phyloP scores from a whole-genome alignment of 495 filamentous ascomycete genomes.

The Lophiotrema nucula region DNA sequence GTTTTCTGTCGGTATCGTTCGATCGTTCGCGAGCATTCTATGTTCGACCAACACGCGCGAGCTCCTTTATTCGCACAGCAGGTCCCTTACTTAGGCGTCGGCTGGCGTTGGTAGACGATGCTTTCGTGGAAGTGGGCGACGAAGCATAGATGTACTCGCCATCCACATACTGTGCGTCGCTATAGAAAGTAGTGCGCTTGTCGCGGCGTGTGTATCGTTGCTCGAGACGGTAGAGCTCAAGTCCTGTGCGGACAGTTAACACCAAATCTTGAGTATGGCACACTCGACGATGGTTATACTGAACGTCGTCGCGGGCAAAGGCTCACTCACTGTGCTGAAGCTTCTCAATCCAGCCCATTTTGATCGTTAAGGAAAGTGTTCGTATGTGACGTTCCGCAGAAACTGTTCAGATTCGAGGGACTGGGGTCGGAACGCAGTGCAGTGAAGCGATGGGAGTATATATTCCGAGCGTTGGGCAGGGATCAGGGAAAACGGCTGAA shows the following conservation, averaged over 20 bases:
- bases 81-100: constrained; percentile 24
- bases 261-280: too few species aligned
- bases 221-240: constrained; percentile 89
- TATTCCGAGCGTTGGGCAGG: constrained; percentile 2
- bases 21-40: background rate
- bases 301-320: background rate
- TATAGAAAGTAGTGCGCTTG: constrained; percentile 80
- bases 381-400: background rate
- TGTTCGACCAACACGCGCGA: constrained; percentile 12
- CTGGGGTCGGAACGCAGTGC: constrained; percentile 4
- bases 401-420: background rate
- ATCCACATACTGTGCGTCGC: constrained; percentile 83
- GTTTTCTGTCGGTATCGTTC: background rate
- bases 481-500: constrained; percentile 21
- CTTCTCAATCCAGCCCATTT: constrained; percentile 35
- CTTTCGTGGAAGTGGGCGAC: constrained; percentile 32
- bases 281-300: background rate
- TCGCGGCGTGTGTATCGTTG: constrained; percentile 86
- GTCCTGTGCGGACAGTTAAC: constrained; percentile 50
- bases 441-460: background rate
- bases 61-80: constrained; percentile 26
- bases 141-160: constrained; percentile 78
- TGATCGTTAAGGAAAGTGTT: constrained; percentile 3
- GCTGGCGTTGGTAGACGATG: constrained; percentile 24
- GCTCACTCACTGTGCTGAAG: constrained; percentile 36